Evolutionary conservation across 2,329 filamentous ascomycete species (phyloP).

Genomic region (Hypoxylon sp.): DNA sequence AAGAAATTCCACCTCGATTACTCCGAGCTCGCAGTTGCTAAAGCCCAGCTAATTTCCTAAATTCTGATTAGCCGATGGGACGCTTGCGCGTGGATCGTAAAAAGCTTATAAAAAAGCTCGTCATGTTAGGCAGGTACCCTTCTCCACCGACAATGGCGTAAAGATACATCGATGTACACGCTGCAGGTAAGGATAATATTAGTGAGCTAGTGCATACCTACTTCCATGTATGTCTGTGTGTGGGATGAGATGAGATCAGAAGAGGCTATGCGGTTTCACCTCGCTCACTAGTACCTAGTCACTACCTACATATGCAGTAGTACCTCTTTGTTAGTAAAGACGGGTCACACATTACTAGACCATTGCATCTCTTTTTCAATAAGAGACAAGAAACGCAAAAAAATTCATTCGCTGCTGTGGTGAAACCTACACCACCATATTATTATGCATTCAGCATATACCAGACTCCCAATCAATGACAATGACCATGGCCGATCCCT

Average conservation of each 20-base stretch:
- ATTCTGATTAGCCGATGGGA: conserved; percentile 7
- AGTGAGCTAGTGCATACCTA: background rate
- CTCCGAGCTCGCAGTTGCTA: conserved; percentile 32
- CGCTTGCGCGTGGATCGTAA: conserved; percentile 2
- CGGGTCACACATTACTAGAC: too few relatives aligned
- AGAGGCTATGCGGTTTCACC: conserved; percentile 6
- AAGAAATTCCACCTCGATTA: conserved; percentile 6
- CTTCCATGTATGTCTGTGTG: background rate
- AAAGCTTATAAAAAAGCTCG: too few relatives aligned
- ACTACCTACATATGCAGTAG: too few relatives aligned
- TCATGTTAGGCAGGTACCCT: too few relatives aligned
- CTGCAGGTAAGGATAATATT: background rate
- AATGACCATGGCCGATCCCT: conserved; percentile 15
- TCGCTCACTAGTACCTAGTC: too few relatives aligned
- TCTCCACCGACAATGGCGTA: too few relatives aligned
- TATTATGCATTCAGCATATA: conserved; percentile 25
- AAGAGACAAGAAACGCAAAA: background rate
- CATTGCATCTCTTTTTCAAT: too few relatives aligned
- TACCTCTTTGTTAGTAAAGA: too few relatives aligned
- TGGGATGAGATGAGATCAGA: conserved; percentile 8
- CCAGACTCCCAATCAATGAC: conserved; percentile 20
- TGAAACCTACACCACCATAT: conserved; percentile 11
- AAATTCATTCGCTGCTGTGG: conserved; percentile 2
- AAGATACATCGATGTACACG: too few relatives aligned
- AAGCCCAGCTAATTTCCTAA: conserved; percentile 14